phyloP scores from a whole-genome alignment of 768 basidiomycete genomes.

The Boletus rubescentipes region DNA sequence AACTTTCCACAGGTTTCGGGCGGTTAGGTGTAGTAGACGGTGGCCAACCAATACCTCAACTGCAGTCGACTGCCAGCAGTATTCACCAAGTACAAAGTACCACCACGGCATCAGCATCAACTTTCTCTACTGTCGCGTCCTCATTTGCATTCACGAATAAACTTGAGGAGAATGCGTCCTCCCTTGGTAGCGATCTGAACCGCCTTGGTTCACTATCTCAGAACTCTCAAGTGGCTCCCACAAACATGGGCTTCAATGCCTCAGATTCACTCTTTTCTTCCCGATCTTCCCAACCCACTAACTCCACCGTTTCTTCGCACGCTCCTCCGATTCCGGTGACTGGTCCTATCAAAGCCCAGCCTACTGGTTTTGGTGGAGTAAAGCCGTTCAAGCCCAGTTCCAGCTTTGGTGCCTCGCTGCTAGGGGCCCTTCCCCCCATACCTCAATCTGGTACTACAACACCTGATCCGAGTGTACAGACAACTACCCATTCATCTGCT shows the following conservation, averaged over 20 bases:
- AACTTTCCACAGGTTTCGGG: constrained; percentile 60
- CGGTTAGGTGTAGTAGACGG: constrained; percentile 20
- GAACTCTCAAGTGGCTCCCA: constrained; percentile 35
- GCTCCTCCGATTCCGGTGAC: constrained; percentile 35
- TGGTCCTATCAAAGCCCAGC: constrained; percentile 40
- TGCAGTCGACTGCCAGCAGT: constrained; percentile 32
- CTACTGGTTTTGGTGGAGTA: constrained; percentile 56
- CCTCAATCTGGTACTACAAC: constrained; percentile 55
- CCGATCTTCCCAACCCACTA: constrained; percentile 53
- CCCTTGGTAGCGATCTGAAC: constrained; percentile 5
- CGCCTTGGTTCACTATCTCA: constrained; percentile 21
- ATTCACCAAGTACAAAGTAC: constrained; percentile 29
- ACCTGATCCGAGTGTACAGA: constrained; percentile 34
- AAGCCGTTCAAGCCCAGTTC: constrained; percentile 84
- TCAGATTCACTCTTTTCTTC: constrained; percentile 48
- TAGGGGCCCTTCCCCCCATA: constrained; percentile 75
- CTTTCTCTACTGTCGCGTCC: constrained; percentile 70
- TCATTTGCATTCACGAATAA: constrained; percentile 56
- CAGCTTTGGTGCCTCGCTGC: constrained; percentile 72
- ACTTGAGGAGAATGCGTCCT: constrained; percentile 21
- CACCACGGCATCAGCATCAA: constrained; percentile 30
- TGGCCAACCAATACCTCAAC: constrained; percentile 31
- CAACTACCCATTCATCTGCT: constrained; percentile 11
- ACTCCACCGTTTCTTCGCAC: constrained; percentile 36
- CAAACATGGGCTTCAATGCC: constrained; percentile 42